Evolutionary conservation across 306 rosid species (phyloP).

Genomic region (Quercus aquifolioides): DNA sequence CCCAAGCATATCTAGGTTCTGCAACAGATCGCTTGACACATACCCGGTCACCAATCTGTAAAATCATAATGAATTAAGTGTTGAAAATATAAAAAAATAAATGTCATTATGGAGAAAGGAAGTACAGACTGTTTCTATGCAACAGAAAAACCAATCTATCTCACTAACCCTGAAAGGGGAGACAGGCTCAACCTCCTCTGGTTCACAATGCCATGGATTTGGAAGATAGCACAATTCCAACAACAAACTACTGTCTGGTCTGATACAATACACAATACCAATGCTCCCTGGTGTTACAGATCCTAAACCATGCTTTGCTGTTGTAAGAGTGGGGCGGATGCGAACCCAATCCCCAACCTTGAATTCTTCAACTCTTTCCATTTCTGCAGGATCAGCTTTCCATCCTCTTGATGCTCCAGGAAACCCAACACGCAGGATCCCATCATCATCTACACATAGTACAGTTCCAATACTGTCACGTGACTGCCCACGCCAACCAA

Average conservation of each 20-base stretch:
- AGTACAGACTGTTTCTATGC: background rate
- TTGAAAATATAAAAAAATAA: conserved; percentile 7
- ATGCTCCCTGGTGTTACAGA: conserved; percentile 98
- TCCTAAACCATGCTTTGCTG: conserved; percentile 96
- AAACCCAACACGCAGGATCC: conserved; percentile 96
- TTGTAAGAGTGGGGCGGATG: conserved; percentile 92
- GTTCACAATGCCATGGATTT: conserved; percentile 99
- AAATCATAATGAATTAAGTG: conserved; percentile 18
- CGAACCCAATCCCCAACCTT: conserved; percentile 99
- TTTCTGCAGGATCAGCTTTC: conserved; percentile 99
- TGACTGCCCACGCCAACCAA: conserved; percentile 99
- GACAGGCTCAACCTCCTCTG: conserved; percentile 98
- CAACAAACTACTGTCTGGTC: conserved; percentile 93
- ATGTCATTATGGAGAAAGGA: conserved; percentile 1
- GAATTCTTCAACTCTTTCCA: conserved; percentile 98
- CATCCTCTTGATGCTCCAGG: conserved; percentile 99
- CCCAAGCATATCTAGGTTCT: conserved; percentile 99
- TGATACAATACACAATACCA: conserved; percentile 91
- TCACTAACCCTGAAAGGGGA: conserved; percentile 73
- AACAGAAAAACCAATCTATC: conserved; percentile 14
- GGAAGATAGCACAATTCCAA: conserved; percentile 94
- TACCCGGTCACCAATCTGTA: conserved; percentile 86
- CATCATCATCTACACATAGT: conserved; percentile 95
- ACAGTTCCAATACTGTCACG: conserved; percentile 98
- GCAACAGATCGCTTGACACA: conserved; percentile 99